Evolutionary conservation across 2,329 filamentous ascomycete species (phyloP).

Genomic region (Exophiala mesophila): DNA sequence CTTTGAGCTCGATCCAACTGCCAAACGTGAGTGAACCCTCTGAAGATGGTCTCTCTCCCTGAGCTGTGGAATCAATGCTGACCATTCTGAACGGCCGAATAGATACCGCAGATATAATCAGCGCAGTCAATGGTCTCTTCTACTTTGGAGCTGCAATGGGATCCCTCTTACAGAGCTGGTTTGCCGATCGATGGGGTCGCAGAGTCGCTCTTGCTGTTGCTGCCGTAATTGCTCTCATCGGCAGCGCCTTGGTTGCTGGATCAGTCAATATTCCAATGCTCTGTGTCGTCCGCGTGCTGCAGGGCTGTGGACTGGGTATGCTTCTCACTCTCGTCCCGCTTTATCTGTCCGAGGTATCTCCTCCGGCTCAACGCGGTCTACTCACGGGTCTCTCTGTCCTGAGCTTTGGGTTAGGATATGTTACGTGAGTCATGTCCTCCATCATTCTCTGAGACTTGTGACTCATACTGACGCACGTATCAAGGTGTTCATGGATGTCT

Average conservation of each 20-base stretch:
- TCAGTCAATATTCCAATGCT: slow-evolving; percentile 6
- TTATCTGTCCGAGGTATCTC: slow-evolving; percentile 41
- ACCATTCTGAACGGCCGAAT: no score
- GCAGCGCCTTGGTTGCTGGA: slow-evolving; percentile 34
- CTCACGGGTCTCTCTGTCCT: slow-evolving; percentile 12
- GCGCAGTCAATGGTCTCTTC: slow-evolving; percentile 41
- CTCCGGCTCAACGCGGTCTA: slow-evolving; percentile 38
- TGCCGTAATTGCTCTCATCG: slow-evolving; percentile 32
- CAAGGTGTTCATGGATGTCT: slow-evolving; percentile 6
- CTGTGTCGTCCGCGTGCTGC: slow-evolving; percentile 14
- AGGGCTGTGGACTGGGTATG: slow-evolving; percentile 37
- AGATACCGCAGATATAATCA: slow-evolving; percentile 37
- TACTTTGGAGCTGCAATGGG: slow-evolving; percentile 37
- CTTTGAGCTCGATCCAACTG: slow-evolving; percentile 1
- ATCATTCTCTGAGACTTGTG: neutral
- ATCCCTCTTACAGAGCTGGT: slow-evolving; percentile 34
- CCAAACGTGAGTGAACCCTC: neutral
- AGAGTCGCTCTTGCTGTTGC: slow-evolving; percentile 35
- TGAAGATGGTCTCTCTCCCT: no score
- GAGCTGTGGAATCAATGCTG: no score
- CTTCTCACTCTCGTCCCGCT: slow-evolving; percentile 40
- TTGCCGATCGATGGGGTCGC: slow-evolving; percentile 33
- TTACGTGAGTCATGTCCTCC: slow-evolving; percentile 5
- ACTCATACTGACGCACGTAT: neutral
- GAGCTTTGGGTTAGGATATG: slow-evolving; percentile 12